Percentiles rank a stretch among this genome's conserved stretches.
These are phyloP conservation scores for Tetraselmis striata DNA, from an alignment of 139 green algal genomes.

Conservation along the genomic window DNA sequence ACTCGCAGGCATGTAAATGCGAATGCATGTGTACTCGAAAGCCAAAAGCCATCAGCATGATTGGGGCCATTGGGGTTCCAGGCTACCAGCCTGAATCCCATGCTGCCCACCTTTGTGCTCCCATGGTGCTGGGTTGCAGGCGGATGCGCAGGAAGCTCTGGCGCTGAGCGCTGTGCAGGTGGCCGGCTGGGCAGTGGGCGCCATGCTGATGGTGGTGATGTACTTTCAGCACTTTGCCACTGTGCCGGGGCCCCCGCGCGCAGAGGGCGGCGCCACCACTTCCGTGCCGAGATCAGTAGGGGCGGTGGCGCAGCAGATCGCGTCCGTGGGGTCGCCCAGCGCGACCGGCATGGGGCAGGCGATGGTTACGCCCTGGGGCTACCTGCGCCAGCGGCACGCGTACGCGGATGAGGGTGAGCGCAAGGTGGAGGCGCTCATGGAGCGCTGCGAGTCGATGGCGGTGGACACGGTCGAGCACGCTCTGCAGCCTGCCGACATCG, in stretches of 20 bases:
- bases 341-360: background rate
- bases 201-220: background rate
- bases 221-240: background rate
- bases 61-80: background rate
- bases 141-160: background rate
- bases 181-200: background rate
- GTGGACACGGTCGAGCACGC: background rate
- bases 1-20: too few relatives aligned
- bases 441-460: background rate
- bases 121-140: too few relatives aligned
- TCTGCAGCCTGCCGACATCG: background rate
- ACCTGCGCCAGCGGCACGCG: background rate
- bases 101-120: too few relatives aligned
- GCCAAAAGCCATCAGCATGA: background rate
- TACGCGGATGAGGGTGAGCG: background rate
- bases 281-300: background rate
- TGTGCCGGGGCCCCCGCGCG: background rate
- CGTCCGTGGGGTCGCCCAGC: background rate
- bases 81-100: too few relatives aligned
- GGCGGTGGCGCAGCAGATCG: background rate
- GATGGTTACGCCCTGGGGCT: background rate
- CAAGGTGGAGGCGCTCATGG: background rate
- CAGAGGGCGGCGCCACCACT: background rate
- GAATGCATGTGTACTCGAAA: background rate
- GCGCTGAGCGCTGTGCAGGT: background rate